Base-by-base conservation (phyloP, 2,329 filamentous ascomycete genomes). In the Colletotrichum agaves region DNA sequence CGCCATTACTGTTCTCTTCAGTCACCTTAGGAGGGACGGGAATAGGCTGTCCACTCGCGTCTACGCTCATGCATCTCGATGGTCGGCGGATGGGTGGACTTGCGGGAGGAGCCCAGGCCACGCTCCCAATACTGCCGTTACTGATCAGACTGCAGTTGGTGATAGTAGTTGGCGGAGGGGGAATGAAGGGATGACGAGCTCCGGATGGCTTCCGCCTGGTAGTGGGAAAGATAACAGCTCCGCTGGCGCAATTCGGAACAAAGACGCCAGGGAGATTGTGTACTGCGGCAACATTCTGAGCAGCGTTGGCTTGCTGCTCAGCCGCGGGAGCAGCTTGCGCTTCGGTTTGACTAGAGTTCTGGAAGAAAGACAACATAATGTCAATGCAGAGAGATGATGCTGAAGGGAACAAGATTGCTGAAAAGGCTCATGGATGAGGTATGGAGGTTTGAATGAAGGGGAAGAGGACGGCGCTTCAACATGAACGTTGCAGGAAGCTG, bases 121-220 rank as follows among this genome's bases (percentile, higher is more conserved):
- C 41, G 8, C 13, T 37, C 10, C 35, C 52, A 3, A 47, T 10
- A 1, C 37, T 19, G 15, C 65, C 60, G 19, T 46, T 15, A 15
- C 65, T 53, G 5, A 69, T 19, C 7, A 70, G 37, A 56, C 56
- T 70, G 33, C 68, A 70, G 13, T 58, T n/a, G 11, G 67, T 53
- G 1, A 60, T 65, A 27, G 66, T 60, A 11, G 31, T 21, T 13
- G 68, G 68, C 19, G 39, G 41, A 21, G 61, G 55, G 1, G 49
- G 37, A 5, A 65, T 23, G 15, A 52, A 21, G 5, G 65, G 61
- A 3, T 41, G 52, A n/a, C 13, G 55, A n/a, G 10, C 7, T 19
- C n/a, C 27, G 3, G 39, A 52, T 7, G 35, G 39, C 50, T 37
- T 60, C 23, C 53, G 52, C 7, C 41, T 55, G 3, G 57, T 52